phyloP scores from a whole-genome alignment of 225 moss, liverwort and hornwort genomes.

The Straminergon stramineum region DNA sequence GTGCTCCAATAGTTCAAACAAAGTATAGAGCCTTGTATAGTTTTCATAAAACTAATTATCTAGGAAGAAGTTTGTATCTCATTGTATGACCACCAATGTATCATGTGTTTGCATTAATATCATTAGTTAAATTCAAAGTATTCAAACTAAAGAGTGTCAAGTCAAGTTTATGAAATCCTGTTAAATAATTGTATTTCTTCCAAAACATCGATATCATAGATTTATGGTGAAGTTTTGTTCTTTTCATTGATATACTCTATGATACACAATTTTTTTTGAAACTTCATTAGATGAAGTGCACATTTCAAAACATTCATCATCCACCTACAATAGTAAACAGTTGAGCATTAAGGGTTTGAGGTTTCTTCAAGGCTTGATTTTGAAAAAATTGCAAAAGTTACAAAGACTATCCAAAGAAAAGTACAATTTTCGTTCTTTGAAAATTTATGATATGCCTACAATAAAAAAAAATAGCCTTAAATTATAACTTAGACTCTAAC shows the following conservation, averaged over 20 bases:
- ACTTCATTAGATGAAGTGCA: not conserved
- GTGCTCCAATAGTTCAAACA: not conserved
- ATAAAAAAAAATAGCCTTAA: not conserved
- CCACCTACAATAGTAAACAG: not conserved
- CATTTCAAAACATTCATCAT: not conserved
- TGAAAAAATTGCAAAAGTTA: not conserved
- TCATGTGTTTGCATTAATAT: not conserved
- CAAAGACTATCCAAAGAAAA: not conserved
- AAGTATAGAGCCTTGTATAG: not conserved
- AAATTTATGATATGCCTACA: not conserved
- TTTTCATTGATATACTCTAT: not conserved
- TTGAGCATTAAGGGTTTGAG: not conserved
- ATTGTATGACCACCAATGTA: rapidly evolving
- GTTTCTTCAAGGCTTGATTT: not conserved
- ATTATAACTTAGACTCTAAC: not conserved
- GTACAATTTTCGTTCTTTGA: not conserved
- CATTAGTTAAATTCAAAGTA: not conserved
- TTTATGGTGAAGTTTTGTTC: not conserved
- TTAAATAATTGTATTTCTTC: not conserved
- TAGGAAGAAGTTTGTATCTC: not conserved
- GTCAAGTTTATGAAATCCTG: not conserved
- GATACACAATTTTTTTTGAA: not conserved
- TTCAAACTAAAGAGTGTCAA: not conserved
- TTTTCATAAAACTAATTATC: not conserved
- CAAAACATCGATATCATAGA: not conserved